A percentile compares a stretch with the other conserved stretches of the same genome.
Evolutionary conservation across 116 monocot genomes (phyloP).

Genomic region (Dioscorea cayenensis): DNA sequence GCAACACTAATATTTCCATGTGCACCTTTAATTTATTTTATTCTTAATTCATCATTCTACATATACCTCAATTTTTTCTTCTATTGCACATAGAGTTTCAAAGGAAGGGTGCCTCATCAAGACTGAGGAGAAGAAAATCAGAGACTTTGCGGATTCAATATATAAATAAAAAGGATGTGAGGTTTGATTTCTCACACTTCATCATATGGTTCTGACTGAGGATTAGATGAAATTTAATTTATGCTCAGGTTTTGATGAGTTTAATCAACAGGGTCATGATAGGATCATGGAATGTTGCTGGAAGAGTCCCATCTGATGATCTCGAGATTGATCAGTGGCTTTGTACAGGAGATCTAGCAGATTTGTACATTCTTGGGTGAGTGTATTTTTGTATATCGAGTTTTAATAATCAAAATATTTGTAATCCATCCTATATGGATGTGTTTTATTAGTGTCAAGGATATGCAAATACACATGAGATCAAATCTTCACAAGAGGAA

Average conservation of each 20-base stretch:
- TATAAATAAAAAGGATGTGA: constrained; percentile 61
- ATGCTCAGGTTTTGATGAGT: not conserved
- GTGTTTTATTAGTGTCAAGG: too few species aligned
- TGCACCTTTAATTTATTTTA: not conserved
- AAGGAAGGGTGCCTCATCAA: constrained; percentile 11
- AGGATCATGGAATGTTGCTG: constrained; percentile 84
- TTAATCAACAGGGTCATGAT: constrained; percentile 46
- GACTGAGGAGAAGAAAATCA: constrained; percentile 56
- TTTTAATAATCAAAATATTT: not conserved
- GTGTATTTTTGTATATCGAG: not conserved
- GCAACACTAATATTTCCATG: not conserved
- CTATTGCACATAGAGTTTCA: constrained; percentile 11
- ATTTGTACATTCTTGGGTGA: constrained; percentile 77
- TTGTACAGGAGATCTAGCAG: constrained; percentile 40
- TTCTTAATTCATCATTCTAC: not conserved
- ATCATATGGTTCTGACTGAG: not conserved
- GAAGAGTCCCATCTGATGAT: constrained; percentile 40
- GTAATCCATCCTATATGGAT: too few species aligned
- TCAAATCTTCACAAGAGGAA: too few species aligned
- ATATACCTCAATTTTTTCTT: too few species aligned
- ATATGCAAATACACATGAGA: too few species aligned
- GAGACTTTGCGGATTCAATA: constrained; percentile 69
- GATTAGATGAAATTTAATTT: not conserved
- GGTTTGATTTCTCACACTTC: constrained; percentile 24
- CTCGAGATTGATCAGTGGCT: constrained; percentile 63